Conservation (phyloP, 2,329 filamentous ascomycete species). For the Cylindrodendrum hubeiense region DNA sequence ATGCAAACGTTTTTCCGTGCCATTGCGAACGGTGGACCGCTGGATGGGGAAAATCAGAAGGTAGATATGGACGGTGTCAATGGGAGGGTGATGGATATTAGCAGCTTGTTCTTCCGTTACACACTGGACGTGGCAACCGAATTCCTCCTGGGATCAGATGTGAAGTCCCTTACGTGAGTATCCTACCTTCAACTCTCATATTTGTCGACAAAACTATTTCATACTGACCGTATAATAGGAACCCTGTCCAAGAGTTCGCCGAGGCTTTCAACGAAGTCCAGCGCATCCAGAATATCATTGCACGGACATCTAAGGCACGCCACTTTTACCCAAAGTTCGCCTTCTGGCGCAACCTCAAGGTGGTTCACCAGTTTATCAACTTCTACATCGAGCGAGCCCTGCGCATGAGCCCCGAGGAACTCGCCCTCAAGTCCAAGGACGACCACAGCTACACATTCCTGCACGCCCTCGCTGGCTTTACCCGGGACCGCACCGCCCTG, state of each 20-base stretch:
- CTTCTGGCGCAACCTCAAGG: slow-evolving; percentile 74
- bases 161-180: slow-evolving; percentile 69
- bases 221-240: slow-evolving; percentile 49
- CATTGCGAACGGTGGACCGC: slow-evolving; percentile 69
- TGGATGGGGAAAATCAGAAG: slow-evolving; percentile 70
- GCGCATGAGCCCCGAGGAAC: slow-evolving; percentile 75
- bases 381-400: slow-evolving; percentile 83
- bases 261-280: slow-evolving; percentile 86
- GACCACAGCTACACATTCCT: slow-evolving; percentile 86
- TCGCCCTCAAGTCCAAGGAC: slow-evolving; percentile 78
- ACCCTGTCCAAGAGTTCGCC: slow-evolving; percentile 77
- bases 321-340: slow-evolving; percentile 71
- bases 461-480: slow-evolving; percentile 85
- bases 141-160: slow-evolving; percentile 84
- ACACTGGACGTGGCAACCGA: slow-evolving; percentile 89
- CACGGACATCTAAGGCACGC: slow-evolving; percentile 73
- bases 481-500: slow-evolving; percentile 76
- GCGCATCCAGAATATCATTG: slow-evolving; percentile 75
- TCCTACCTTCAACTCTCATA: background rate
- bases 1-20: slow-evolving; percentile 78
- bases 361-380: slow-evolving; percentile 82
- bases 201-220: background rate
- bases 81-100: slow-evolving; percentile 74
- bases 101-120: slow-evolving; percentile 85
- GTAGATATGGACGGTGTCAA: slow-evolving; percentile 74